Conservation (phyloP, 2,329 filamentous ascomycete genomes). For the Scedosporium apiospermum region DNA sequence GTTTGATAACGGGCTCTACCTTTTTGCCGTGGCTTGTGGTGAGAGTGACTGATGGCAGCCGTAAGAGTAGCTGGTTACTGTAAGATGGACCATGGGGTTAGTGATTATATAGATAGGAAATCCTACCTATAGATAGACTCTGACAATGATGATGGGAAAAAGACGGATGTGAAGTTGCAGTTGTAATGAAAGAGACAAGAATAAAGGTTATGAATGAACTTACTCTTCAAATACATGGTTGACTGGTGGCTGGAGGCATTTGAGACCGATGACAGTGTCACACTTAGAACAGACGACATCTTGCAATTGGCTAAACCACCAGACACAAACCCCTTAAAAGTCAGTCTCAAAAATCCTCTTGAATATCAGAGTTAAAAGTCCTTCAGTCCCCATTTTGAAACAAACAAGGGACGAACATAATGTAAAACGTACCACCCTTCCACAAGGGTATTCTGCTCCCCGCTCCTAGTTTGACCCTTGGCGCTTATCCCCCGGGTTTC, state of each 20-base stretch:
- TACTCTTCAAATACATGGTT: slow-evolving; percentile 29
- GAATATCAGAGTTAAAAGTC: too few relatives aligned
- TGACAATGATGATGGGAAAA: background rate
- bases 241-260: slow-evolving; percentile 21
- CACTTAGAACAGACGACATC: slow-evolving; percentile 25
- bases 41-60: slow-evolving; percentile 18
- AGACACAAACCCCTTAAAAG: background rate
- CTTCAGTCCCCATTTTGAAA: too few relatives aligned
- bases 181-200: background rate
- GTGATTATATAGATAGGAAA: background rate
- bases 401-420: background rate
- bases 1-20: slow-evolving; percentile 16
- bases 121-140: too few relatives aligned
- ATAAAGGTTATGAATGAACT: slow-evolving; percentile 8
- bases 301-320: slow-evolving; percentile 22
- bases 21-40: slow-evolving; percentile 7
- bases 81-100: slow-evolving; percentile 1
- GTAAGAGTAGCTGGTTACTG: slow-evolving; percentile 28
- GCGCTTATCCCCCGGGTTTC: slow-evolving; percentile 13
- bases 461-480: slow-evolving; percentile 17
- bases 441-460: slow-evolving; percentile 25
- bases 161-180: background rate
- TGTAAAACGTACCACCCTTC: slow-evolving; percentile 20
- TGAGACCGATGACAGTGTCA: slow-evolving; percentile 21
- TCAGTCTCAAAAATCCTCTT: too few relatives aligned